Evolutionary conservation across 805 yeast species (phyloP).

Genomic region (Kluyveromyces starmeri): DNA sequence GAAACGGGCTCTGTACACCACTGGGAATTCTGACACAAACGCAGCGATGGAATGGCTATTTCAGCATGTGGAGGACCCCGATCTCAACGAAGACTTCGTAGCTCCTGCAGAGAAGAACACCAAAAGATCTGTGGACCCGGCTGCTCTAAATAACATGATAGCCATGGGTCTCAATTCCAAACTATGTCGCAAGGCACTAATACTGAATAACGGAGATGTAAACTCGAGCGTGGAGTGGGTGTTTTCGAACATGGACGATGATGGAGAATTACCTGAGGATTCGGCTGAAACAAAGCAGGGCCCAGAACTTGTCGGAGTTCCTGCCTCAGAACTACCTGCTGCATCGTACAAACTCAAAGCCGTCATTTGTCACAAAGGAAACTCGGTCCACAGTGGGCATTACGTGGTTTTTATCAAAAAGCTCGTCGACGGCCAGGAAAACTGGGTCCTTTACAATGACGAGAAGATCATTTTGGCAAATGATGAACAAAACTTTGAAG

Average conservation of each 20-base stretch:
- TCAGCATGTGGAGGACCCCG: slow-evolving; percentile 78
- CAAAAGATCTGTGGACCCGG: slow-evolving; percentile 15
- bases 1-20: slow-evolving; percentile 56
- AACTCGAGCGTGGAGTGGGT: slow-evolving; percentile 89
- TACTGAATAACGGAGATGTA: slow-evolving; percentile 47
- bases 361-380: slow-evolving; percentile 82
- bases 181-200: slow-evolving; percentile 66
- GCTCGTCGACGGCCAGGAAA: slow-evolving; percentile 27
- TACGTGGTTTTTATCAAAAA: slow-evolving; percentile 70
- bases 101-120: slow-evolving; percentile 16
- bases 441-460: slow-evolving; percentile 81
- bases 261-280: slow-evolving; percentile 41
- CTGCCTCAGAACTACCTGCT: not conserved
- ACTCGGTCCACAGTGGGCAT: slow-evolving; percentile 85
- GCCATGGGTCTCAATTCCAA: slow-evolving; percentile 70
- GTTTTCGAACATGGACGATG: slow-evolving; percentile 71
- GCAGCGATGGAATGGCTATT: slow-evolving; percentile 87
- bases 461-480: slow-evolving; percentile 69
- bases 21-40: slow-evolving; percentile 59
- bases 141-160: slow-evolving; percentile 19
- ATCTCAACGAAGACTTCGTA: slow-evolving; percentile 56
- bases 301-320: not conserved
- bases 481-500: slow-evolving; percentile 33
- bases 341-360: slow-evolving; percentile 38
- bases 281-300: slow-evolving; percentile 8